Evolutionary conservation across 1,284 basidiomycete species (phyloP).

Genomic region (Trametes hirsuta): DNA sequence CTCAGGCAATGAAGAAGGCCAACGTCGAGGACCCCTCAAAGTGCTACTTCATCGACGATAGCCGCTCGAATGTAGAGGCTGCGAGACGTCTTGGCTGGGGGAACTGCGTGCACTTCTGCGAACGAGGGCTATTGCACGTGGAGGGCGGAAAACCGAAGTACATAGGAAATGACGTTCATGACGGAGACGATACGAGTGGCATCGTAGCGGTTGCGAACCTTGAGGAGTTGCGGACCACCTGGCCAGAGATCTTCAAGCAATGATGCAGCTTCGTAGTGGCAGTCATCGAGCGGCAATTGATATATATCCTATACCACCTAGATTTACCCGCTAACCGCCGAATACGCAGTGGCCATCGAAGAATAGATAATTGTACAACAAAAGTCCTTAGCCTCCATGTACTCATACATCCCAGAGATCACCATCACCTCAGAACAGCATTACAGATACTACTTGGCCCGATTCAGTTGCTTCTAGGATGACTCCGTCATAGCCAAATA

Average conservation of each 20-base stretch:
- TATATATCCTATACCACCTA: no score
- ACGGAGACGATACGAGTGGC: slow-evolving; percentile 42
- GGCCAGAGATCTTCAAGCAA: slow-evolving; percentile 70
- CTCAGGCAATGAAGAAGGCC: slow-evolving; percentile 67
- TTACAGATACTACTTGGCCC: slow-evolving; percentile 76
- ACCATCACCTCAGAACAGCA: slow-evolving; percentile 52
- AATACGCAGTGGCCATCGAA: not conserved
- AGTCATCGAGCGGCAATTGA: not conserved
- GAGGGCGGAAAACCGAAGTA: slow-evolving; percentile 63
- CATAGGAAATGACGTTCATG: slow-evolving; percentile 45
- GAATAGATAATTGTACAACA: not conserved
- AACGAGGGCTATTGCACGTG: slow-evolving; percentile 60
- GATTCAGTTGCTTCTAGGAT: slow-evolving; percentile 80
- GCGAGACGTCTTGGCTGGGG: slow-evolving; percentile 72
- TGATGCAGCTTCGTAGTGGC: not conserved
- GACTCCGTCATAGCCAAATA: slow-evolving; percentile 83
- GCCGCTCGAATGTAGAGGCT: slow-evolving; percentile 63
- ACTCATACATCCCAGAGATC: not conserved
- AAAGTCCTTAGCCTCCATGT: not conserved
- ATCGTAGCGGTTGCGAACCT: slow-evolving; percentile 54
- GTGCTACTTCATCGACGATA: slow-evolving; percentile 81
- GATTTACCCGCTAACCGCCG: no score
- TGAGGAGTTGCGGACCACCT: slow-evolving; percentile 66
- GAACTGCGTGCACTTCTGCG: slow-evolving; percentile 74
- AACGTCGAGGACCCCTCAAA: slow-evolving; percentile 62